phyloP scores from a whole-genome alignment of 169 alveolate species.

The Eimeria sp. region DNA sequence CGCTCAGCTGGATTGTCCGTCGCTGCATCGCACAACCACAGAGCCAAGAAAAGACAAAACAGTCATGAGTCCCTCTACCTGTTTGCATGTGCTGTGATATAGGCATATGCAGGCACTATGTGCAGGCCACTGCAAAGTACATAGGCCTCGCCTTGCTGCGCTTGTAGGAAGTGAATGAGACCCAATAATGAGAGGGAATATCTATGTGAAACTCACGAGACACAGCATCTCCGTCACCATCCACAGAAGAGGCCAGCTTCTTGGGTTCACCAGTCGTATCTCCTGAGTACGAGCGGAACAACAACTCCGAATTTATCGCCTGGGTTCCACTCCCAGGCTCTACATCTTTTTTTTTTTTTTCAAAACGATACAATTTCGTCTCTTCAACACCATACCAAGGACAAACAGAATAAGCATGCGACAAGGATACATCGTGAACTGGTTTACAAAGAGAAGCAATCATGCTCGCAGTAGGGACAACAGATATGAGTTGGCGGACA shows the following conservation, averaged over 20 bases:
- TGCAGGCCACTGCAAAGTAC: background rate
- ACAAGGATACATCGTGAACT: background rate
- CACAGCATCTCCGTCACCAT: background rate
- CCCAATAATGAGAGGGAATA: background rate
- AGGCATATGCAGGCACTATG: background rate
- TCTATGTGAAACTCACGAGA: background rate
- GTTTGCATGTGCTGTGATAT: background rate
- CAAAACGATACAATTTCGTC: background rate
- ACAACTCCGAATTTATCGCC: background rate
- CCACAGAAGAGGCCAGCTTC: background rate
- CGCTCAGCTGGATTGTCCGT: conserved; percentile 14
- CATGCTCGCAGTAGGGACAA: background rate
- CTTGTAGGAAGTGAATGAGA: background rate
- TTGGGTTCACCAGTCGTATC: background rate
- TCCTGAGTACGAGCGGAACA: background rate
- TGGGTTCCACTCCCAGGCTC: background rate
- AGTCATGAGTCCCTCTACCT: background rate
- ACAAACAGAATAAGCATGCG: background rate
- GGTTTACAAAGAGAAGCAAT: background rate
- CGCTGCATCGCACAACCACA: conserved; percentile 49
- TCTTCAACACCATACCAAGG: background rate
- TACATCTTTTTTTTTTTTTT: background rate
- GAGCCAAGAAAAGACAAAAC: background rate
- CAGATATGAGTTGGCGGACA: background rate
- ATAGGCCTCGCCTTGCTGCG: background rate